Evolutionary conservation across 2,329 filamentous ascomycete genomes (phyloP).

Genomic region (Trichoderma oligosporum): DNA sequence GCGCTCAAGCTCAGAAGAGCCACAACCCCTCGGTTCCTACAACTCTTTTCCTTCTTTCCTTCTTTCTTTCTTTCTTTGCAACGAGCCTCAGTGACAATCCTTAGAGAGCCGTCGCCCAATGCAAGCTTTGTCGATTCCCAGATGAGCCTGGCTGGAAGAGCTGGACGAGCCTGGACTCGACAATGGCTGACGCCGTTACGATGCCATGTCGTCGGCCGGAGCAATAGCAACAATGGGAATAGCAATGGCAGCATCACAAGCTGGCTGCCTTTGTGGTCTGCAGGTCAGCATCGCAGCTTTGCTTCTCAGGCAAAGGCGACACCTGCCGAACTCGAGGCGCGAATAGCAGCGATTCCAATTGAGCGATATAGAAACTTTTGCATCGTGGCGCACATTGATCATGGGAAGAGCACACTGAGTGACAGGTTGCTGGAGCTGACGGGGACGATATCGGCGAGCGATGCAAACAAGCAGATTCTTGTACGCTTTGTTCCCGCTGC

Average conservation of each 20-base stretch:
- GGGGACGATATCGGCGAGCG: conserved; percentile 80
- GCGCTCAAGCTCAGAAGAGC: not conserved
- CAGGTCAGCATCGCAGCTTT: not conserved
- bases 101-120: conserved; percentile 16
- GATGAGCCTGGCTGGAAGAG: conserved; percentile 39
- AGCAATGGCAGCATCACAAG: not conserved
- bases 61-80: not conserved
- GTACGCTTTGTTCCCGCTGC: too few relatives aligned
- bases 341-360: conserved; percentile 72
- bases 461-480: conserved; percentile 85
- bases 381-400: conserved; percentile 97
- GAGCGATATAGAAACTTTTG: conserved; percentile 90
- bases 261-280: not conserved
- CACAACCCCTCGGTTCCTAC: not conserved
- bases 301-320: conserved; percentile 29
- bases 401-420: conserved; percentile 94
- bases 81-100: conserved; percentile 1
- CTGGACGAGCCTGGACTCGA: conserved; percentile 38
- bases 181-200: conserved; percentile 30
- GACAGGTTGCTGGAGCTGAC: conserved; percentile 91
- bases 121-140: conserved; percentile 22
- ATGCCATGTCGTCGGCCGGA: not conserved
- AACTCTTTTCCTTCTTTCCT: not conserved
- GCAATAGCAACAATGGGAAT: not conserved
- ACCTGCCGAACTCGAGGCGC: conserved; percentile 37